phyloP scores from a whole-genome alignment of 352 stramenopile genomes.

The Phytophthora agathidicida region DNA sequence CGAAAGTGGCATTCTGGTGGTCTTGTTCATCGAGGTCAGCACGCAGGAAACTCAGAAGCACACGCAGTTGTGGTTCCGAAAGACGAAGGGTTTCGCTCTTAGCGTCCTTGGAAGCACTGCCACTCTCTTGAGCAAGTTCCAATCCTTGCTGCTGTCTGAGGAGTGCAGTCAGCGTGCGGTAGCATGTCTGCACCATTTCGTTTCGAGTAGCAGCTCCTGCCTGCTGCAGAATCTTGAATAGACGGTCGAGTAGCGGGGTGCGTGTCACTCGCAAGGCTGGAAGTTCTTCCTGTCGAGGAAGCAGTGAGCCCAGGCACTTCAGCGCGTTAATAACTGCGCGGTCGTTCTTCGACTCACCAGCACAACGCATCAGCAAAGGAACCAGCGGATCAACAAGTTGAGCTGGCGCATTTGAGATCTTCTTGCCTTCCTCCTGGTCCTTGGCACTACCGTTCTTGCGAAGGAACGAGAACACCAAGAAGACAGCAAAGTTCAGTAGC shows the following conservation, averaged over 20 bases:
- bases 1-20: constrained; percentile 95
- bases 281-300: constrained; percentile 83
- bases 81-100: constrained; percentile 61
- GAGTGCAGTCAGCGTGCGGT: constrained; percentile 92
- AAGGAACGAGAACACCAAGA: constrained; percentile 79
- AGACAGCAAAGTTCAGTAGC: constrained; percentile 87
- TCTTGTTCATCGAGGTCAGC: constrained; percentile 93
- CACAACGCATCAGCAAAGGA: constrained; percentile 90
- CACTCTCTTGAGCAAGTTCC: constrained; percentile 36
- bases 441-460: constrained; percentile 38
- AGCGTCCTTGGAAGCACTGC: constrained; percentile 10
- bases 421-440: constrained; percentile 21
- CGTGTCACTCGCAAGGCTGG: constrained; percentile 88
- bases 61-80: constrained; percentile 75
- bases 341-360: constrained; percentile 91
- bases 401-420: constrained; percentile 29
- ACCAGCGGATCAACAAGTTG: constrained; percentile 93
- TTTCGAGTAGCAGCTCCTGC: constrained; percentile 91
- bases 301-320: constrained; percentile 91
- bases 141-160: constrained; percentile 62
- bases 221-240: constrained; percentile 93
- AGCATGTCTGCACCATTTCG: constrained; percentile 96
- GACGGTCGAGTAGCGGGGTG: constrained; percentile 85
- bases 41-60: constrained; percentile 93
- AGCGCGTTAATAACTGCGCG: constrained; percentile 92